phyloP scores from a whole-genome alignment of 2,329 filamentous ascomycete species.

The Hymenoscyphus albidus region DNA sequence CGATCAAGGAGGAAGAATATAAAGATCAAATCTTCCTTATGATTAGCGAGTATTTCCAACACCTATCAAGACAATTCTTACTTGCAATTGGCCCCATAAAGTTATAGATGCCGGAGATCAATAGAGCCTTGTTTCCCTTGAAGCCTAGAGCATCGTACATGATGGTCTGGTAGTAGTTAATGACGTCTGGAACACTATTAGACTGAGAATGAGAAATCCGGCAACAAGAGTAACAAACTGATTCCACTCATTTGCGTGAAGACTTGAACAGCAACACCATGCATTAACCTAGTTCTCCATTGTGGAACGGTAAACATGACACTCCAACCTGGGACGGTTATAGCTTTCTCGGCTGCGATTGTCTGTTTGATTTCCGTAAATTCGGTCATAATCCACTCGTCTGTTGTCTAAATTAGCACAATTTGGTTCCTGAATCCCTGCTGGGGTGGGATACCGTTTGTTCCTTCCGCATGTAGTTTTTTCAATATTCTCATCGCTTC shows the following conservation, averaged over 20 bases:
- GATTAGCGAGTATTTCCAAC: background rate
- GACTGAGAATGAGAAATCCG: background rate
- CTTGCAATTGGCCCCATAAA: constrained; percentile 49
- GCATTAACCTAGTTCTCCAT: constrained; percentile 59
- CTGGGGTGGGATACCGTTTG: constrained; percentile 45
- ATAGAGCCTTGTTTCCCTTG: constrained; percentile 47
- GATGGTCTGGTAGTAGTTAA: constrained; percentile 58
- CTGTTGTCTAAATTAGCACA: constrained; percentile 36
- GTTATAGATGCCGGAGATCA: constrained; percentile 59
- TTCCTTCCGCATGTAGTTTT: constrained; percentile 64
- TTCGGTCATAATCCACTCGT: constrained; percentile 56
- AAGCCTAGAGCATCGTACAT: constrained; percentile 58
- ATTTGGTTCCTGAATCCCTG: constrained; percentile 37
- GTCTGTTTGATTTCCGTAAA: constrained; percentile 58
- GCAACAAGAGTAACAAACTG: constrained; percentile 28
- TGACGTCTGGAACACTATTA: constrained; percentile 44
- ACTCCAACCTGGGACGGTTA: constrained; percentile 50
- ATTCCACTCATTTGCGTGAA: constrained; percentile 64
- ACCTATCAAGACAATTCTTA: constrained; percentile 13
- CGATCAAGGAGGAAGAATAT: constrained; percentile 54
- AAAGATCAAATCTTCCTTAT: constrained; percentile 51
- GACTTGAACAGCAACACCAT: constrained; percentile 59
- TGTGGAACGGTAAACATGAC: constrained; percentile 55
- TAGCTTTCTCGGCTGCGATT: constrained; percentile 54
- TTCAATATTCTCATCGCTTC: constrained; percentile 65